phyloP scores from a whole-genome alignment of 2,329 filamentous ascomycete genomes.

The Chaetoscypha palmicola region DNA sequence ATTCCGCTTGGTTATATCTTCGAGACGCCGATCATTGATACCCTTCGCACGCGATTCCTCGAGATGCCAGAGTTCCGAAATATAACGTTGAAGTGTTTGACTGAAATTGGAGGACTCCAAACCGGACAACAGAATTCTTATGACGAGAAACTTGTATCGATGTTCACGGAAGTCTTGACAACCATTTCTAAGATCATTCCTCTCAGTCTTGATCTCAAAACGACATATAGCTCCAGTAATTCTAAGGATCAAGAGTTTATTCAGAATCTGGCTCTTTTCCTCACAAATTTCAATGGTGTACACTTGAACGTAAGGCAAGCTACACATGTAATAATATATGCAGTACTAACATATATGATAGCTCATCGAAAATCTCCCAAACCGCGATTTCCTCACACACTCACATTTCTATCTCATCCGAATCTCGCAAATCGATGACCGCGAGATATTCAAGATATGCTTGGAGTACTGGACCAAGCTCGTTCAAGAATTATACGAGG shows the following conservation, averaged over 20 bases:
- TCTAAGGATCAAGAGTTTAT: slow-evolving; percentile 95
- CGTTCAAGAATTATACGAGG: slow-evolving; percentile 95
- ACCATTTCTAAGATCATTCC: slow-evolving; percentile 93
- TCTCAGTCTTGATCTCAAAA: slow-evolving; percentile 79
- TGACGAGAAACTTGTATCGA: slow-evolving; percentile 91
- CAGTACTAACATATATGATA: slow-evolving; percentile 32
- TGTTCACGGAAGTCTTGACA: slow-evolving; percentile 96
- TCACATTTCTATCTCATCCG: slow-evolving; percentile 97
- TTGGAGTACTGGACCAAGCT: slow-evolving; percentile 99
- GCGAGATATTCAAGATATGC: slow-evolving; percentile 99
- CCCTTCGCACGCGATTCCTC: slow-evolving; percentile 83
- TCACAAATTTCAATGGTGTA: slow-evolving; percentile 94
- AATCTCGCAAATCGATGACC: slow-evolving; percentile 97
- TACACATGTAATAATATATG: not conserved
- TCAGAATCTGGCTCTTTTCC: slow-evolving; percentile 89
- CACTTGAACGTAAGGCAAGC: slow-evolving; percentile 64
- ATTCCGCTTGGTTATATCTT: slow-evolving; percentile 98
- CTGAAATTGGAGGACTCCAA: slow-evolving; percentile 91
- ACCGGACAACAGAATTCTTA: slow-evolving; percentile 71
- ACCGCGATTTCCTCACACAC: slow-evolving; percentile 88
- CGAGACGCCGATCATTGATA: slow-evolving; percentile 94
- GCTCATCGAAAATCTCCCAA: slow-evolving; percentile 93
- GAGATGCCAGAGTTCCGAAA: slow-evolving; percentile 94
- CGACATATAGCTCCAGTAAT: slow-evolving; percentile 86
- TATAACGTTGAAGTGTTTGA: slow-evolving; percentile 91